A percentile compares a stretch with the other conserved stretches of the same genome.
Conservation (phyloP, 1,139 yeast genomes). For the Blastobotrys buckinghamii region DNA sequence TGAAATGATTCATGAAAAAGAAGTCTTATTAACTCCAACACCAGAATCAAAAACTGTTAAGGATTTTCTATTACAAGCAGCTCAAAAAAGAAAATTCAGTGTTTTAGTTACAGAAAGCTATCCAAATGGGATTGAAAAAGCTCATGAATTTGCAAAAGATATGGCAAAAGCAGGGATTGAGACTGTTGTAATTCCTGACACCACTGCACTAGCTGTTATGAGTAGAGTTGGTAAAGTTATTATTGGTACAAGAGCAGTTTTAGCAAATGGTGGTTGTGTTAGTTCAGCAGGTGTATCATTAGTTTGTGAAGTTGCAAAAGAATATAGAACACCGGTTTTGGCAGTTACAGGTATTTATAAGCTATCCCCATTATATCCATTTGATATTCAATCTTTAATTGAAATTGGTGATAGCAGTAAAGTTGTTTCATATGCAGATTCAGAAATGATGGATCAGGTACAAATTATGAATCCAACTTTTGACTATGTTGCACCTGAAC, state of each 20-base stretch:
- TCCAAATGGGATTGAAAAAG: constrained; percentile 73
- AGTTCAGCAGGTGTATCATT: constrained; percentile 87
- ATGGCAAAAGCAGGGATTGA: constrained; percentile 84
- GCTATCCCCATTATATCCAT: constrained; percentile 89
- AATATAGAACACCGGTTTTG: constrained; percentile 89
- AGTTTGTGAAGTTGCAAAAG: constrained; percentile 94
- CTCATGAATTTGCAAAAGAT: constrained; percentile 74
- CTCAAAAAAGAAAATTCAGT: constrained; percentile 83
- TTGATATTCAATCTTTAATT: constrained; percentile 77
- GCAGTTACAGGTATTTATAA: constrained; percentile 93
- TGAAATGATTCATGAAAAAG: constrained; percentile 93
- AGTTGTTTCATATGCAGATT: constrained; percentile 67
- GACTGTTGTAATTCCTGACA: constrained; percentile 86
- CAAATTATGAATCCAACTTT: constrained; percentile 89
- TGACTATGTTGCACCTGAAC: constrained; percentile 91
- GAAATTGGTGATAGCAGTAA: constrained; percentile 94
- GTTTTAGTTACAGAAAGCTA: constrained; percentile 89
- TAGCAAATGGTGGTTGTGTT: constrained; percentile 94
- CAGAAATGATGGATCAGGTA: constrained; percentile 54
- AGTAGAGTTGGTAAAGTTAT: constrained; percentile 95
- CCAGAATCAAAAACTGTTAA: constrained; percentile 88
- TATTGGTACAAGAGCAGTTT: constrained; percentile 85
- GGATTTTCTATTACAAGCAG: constrained; percentile 79
- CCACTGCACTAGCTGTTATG: constrained; percentile 93
- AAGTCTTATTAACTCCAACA: constrained; percentile 84